Evolutionary conservation across 2,329 filamentous ascomycete species (phyloP), one percentile per base, ranked within the genome.

Genomic region (Cytospora piceae): DNA sequence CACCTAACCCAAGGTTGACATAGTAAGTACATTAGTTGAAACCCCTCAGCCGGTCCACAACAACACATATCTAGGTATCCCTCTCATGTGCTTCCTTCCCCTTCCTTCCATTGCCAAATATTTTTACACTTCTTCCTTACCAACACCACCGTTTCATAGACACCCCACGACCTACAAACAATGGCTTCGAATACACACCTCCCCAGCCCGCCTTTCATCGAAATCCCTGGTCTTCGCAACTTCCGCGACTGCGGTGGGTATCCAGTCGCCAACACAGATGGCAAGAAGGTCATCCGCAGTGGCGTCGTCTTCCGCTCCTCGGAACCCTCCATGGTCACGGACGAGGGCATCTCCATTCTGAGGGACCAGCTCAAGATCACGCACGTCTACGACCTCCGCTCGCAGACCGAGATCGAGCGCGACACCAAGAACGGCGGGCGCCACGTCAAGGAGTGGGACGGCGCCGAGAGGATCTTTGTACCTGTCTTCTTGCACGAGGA

Each of bases 381-480:
- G 29, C 80, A 83, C 68, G 83, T 91, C 60, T 93, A 88, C 74
- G 90, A 93, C 77, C 79, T 93, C 12, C 84, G 91, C 63, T 89
- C 86, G 31, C 75, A 77, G n/a, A 71, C 75, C 22, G 89, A 92
- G 77, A 84, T 91, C 61, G 76, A 83, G 63, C 73, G 77, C 72
- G 72, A 78, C 72, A 69, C 77, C 69, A 69, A 66, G 27, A 15
- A 29, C 55, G 58, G 46, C 27, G 70, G 73, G 17, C 73, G 73
- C 11, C 77, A 79, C 4, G 75, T 82, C 3, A 74, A 79, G 32
- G 78, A 81, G 63, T 83, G 81, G 76, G 80, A 82, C 6, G 82
- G 82, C 17, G 81, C 88, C 60, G 73, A 80, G 59, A 80, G 87
- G 17, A 76, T 86, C 12, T 90, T 89, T 74, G 80, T 81, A 1